phyloP scores from a whole-genome alignment of 768 basidiomycete species.

The Tylopilus vinaceipallidus region DNA sequence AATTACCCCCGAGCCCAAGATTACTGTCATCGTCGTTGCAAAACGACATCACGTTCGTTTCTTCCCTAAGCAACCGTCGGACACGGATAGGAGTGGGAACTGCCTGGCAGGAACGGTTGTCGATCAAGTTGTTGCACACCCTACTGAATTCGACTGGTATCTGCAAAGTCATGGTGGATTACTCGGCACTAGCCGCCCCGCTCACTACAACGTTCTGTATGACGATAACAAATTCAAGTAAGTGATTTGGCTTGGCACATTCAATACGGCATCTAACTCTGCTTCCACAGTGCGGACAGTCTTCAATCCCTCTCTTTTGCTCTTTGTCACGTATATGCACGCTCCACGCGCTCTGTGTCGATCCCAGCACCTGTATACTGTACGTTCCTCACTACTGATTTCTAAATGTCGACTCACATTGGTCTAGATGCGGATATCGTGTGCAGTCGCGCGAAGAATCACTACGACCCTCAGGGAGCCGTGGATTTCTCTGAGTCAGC shows the following conservation, averaged over 20 bases:
- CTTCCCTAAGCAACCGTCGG: conserved; percentile 44
- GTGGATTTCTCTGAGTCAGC: conserved; percentile 60
- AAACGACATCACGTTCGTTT: conserved; percentile 53
- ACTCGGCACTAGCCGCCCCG: conserved; percentile 70
- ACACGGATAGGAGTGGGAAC: conserved; percentile 69
- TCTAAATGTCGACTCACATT: not conserved
- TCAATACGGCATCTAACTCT: conserved; percentile 5
- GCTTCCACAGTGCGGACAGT: conserved; percentile 50
- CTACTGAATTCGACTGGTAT: conserved; percentile 76
- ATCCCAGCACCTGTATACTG: conserved; percentile 84
- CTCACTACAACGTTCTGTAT: conserved; percentile 47
- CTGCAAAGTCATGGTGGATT: conserved; percentile 76
- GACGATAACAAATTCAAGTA: conserved; percentile 64
- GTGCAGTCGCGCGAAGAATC: conserved; percentile 77
- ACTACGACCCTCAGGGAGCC: conserved; percentile 63
- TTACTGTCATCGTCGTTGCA: conserved; percentile 78
- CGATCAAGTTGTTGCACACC: conserved; percentile 66
- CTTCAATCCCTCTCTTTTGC: conserved; percentile 73
- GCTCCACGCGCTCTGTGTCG: conserved; percentile 77
- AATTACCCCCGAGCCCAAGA: conserved; percentile 60
- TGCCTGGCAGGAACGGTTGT: conserved; percentile 77
- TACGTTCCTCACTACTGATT: conserved; percentile 32
- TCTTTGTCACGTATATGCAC: conserved; percentile 77
- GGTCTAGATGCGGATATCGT: conserved; percentile 69
- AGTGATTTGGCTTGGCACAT: not conserved